Conservation (phyloP, 2,329 filamentous ascomycete species). For the Colletotrichum destructivum region DNA sequence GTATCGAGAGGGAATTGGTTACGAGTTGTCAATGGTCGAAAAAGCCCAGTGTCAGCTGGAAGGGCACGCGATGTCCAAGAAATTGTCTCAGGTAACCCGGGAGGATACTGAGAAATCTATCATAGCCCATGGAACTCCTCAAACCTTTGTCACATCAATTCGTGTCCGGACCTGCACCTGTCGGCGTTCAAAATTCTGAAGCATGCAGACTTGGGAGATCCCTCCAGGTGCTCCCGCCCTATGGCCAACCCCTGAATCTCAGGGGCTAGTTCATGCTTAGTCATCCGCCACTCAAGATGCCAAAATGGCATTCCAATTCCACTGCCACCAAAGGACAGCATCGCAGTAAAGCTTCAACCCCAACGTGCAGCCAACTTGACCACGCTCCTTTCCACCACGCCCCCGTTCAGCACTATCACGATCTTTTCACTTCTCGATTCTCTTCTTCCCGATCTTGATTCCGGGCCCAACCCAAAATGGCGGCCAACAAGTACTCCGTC, state of each 20-base stretch:
- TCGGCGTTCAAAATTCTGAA: background rate
- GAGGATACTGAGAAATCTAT: background rate
- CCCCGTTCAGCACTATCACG: background rate
- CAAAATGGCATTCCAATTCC: conserved; percentile 37
- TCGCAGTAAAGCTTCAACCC: conserved; percentile 17
- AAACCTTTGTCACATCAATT: background rate
- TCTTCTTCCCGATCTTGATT: conserved; percentile 15
- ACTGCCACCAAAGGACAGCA: conserved; percentile 36
- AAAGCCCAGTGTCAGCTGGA: background rate
- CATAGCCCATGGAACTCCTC: too few species aligned
- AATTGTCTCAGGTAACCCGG: too few species aligned
- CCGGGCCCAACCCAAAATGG: conserved; percentile 47
- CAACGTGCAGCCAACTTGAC: conserved; percentile 42
- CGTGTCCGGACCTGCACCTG: background rate
- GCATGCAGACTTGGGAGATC: background rate
- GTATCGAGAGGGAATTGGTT: too few species aligned
- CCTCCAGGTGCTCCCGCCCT: conserved; percentile 13
- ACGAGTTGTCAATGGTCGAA: too few species aligned
- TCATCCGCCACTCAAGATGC: conserved; percentile 32
- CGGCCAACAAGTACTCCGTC: conserved; percentile 89
- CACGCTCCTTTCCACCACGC: conserved; percentile 48
- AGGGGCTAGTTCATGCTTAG: conserved; percentile 36
- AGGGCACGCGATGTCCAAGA: background rate
- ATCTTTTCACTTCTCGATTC: background rate
- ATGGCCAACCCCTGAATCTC: conserved; percentile 31